Evolutionary conservation across 208 protist genomes (phyloP), one percentile per base, ranked within the genome.

Genomic region (Strigomonas culicis): DNA sequence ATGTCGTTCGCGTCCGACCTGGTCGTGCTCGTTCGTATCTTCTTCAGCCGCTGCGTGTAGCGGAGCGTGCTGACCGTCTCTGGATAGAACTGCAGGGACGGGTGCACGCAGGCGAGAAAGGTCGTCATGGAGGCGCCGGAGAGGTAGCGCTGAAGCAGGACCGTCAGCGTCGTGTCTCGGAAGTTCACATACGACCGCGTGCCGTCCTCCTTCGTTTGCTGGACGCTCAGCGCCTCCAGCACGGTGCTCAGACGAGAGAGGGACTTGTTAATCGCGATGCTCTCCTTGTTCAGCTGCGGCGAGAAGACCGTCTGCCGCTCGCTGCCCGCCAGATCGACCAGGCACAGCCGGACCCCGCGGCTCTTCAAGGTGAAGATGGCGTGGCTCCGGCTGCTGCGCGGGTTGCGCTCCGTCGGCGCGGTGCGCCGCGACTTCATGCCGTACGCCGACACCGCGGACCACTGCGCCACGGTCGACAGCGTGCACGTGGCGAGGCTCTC

Each of bases 311-410:
- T 88, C 66, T 96, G 90, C 19, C 90, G 80, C 67, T 96, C 86
- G 56, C 85, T 93, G 27, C 90, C 90, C n/a, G 87, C 87, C 13
- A 96, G 68, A 49, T 96, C 90, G 19, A 96, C 90, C 11, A 96
- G 74, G 50, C 87, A 93, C n/a, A 96, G 68, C 21, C 84, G 78
- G 49, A 96, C 68, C 22, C 83, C 82, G 34, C 55, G 53, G 49
- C 77, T 87, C 24, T 97, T 92, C 41, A 97, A 74, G 21, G 88
- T 96, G 74, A 97, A 94, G 65, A 97, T 74, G 47, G 92, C 81
- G 66, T 98, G 96, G 60, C 93, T 97, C 21, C 96, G 82, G 53
- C 90, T 97, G 58, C 92, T 97, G 15, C 80, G 77, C 6, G 77
- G 61, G 77, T 98, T 98, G 66, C 90, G 88, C 50, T 90, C 78